A percentile compares a stretch with the other conserved stretches of the same genome.
phyloP scores from a whole-genome alignment of 164 flowering plant species.

The Cinnamomum chago region DNA sequence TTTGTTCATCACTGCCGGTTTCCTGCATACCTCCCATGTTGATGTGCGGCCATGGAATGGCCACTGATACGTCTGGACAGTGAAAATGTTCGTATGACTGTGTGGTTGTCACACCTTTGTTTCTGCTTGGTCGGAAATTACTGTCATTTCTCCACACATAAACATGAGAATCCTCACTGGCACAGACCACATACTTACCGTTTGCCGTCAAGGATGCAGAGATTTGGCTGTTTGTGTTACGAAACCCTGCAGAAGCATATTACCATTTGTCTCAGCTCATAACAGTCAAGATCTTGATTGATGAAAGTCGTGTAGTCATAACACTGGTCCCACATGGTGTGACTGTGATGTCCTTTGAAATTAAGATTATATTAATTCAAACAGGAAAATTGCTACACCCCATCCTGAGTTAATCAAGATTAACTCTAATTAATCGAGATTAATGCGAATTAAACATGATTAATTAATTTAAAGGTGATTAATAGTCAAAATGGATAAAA shows the following conservation, averaged over 20 bases:
- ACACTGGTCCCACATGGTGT: too few species aligned
- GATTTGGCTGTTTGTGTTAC: slow-evolving; percentile 88
- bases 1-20: slow-evolving; percentile 20
- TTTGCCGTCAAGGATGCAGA: slow-evolving; percentile 78
- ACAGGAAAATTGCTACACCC: too few species aligned
- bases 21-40: slow-evolving; percentile 37
- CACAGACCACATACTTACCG: slow-evolving; percentile 82
- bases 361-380: too few species aligned
- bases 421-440: too few species aligned
- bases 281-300: neutral
- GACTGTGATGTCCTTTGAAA: too few species aligned
- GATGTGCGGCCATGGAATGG: slow-evolving; percentile 93
- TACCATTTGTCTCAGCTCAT: slow-evolving; percentile 3
- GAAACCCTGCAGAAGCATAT: slow-evolving; percentile 57
- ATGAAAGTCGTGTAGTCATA: too few species aligned
- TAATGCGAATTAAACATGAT: too few species aligned
- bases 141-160: slow-evolving; percentile 88
- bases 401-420: too few species aligned
- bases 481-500: too few species aligned
- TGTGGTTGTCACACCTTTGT: slow-evolving; percentile 64
- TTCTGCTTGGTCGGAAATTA: slow-evolving; percentile 66
- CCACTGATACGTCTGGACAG: slow-evolving; percentile 83
- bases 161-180: slow-evolving; percentile 95
- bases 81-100: slow-evolving; percentile 88
- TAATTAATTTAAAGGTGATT: too few species aligned